phyloP scores from a whole-genome alignment of 768 basidiomycete genomes.

The Trametes villosa region DNA sequence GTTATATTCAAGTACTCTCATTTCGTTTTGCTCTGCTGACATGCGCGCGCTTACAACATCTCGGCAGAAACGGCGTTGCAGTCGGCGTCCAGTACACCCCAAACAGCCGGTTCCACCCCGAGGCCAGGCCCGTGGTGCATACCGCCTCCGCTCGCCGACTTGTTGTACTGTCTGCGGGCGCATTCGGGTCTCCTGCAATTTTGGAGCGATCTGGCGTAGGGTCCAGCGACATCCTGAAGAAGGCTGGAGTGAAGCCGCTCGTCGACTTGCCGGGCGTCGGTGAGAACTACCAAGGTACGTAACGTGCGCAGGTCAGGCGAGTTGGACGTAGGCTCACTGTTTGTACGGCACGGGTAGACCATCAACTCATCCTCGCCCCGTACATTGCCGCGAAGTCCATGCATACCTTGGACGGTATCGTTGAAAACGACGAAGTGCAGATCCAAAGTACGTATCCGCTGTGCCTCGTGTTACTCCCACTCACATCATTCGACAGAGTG shows the following conservation, averaged over 20 bases:
- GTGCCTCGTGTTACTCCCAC: no score
- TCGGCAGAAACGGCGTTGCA: conserved; percentile 40
- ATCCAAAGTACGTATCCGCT: conserved; percentile 41
- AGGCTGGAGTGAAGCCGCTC: conserved; percentile 35
- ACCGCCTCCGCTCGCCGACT: conserved; percentile 38
- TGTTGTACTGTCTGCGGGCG: conserved; percentile 45
- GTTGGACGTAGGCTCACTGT: not conserved
- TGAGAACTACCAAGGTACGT: conserved; percentile 41
- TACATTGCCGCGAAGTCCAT: conserved; percentile 51
- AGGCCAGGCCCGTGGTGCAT: conserved; percentile 4
- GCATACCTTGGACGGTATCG: conserved; percentile 53
- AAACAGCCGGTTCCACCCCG: conserved; percentile 33
- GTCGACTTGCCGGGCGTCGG: conserved; percentile 50
- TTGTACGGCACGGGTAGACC: conserved; percentile 30
- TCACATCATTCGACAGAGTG: conserved; percentile 31
- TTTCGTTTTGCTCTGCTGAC: no score
- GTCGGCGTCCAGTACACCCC: conserved; percentile 43
- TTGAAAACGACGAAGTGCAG: conserved; percentile 43
- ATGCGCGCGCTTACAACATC: no score
- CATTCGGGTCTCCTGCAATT: conserved; percentile 52
- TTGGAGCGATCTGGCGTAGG: conserved; percentile 60
- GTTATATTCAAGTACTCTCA: conserved; percentile 43
- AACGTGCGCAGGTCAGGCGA: no score
- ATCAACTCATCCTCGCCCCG: conserved; percentile 31
- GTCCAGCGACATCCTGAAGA: conserved; percentile 33